Conservation (phyloP, 2,329 filamentous ascomycete species). For the Fusarium oligoseptatum region DNA sequence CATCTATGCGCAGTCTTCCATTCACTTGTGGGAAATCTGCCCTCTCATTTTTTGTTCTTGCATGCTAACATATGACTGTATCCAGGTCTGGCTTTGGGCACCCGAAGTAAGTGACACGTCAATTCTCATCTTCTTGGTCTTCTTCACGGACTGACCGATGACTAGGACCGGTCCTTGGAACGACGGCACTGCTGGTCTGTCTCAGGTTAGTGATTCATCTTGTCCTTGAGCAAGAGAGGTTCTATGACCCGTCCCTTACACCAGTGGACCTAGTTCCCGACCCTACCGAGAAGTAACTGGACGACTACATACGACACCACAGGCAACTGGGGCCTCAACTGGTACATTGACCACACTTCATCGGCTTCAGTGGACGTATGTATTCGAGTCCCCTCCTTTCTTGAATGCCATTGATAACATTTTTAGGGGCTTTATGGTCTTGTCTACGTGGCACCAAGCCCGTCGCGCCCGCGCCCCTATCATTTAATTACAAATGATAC, state of each 20-base stretch:
- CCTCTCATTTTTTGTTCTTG: neutral
- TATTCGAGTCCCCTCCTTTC: neutral
- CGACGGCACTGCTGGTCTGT: neutral
- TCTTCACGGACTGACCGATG: neutral
- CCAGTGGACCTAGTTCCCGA: neutral
- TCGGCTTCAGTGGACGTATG: neutral
- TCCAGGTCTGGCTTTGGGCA: neutral
- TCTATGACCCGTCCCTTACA: neutral
- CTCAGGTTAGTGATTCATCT: neutral
- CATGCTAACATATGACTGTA: neutral
- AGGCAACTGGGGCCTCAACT: neutral
- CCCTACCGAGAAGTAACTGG: neutral
- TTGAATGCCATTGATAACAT: neutral
- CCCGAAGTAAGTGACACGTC: neutral
- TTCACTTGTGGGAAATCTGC: neutral
- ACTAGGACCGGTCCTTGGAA: neutral
- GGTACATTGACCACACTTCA: neutral
- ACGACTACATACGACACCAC: neutral
- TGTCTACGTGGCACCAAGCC: conserved; percentile 4
- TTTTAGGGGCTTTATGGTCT: neutral
- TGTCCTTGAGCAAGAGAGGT: neutral
- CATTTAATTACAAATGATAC: conserved; percentile 1
- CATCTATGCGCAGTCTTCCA: neutral
- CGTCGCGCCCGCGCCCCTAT: conserved; percentile 1
- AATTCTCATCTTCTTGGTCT: neutral